Evolutionary conservation across 495 filamentous ascomycete species (phyloP).

Genomic region (Tuber melanosporum): DNA sequence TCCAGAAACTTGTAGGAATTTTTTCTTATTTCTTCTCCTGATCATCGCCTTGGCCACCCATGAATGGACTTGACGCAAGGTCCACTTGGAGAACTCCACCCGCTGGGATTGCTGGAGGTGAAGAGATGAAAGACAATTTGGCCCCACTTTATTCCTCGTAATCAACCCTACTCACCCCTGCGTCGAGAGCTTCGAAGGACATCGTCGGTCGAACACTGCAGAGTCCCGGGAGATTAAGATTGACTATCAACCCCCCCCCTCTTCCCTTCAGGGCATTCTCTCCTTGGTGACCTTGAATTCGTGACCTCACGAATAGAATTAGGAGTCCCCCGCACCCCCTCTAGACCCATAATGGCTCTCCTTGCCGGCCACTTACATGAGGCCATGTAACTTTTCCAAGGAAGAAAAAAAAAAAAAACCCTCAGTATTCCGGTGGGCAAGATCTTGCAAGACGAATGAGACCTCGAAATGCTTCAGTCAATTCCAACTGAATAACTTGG

Average conservation of each 20-base stretch:
- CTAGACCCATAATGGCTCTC: background rate
- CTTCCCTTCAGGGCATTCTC: background rate
- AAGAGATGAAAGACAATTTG: background rate
- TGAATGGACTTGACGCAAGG: background rate
- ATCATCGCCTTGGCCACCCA: background rate
- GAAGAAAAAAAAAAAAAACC: background rate
- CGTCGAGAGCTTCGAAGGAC: background rate
- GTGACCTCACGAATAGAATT: slow-evolving; percentile 4
- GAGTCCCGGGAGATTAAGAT: slow-evolving; percentile 1
- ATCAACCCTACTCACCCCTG: slow-evolving; percentile 2
- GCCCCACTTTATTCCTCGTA: slow-evolving; percentile 3
- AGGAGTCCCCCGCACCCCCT: background rate
- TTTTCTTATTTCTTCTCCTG: background rate
- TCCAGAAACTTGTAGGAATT: background rate
- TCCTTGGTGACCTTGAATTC: background rate
- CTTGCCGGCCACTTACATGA: slow-evolving; percentile 1
- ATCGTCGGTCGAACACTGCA: background rate
- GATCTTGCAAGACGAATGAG: background rate
- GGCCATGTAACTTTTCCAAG: slow-evolving; percentile 4
- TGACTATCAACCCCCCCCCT: background rate
- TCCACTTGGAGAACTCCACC: background rate
- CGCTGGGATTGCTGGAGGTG: background rate
- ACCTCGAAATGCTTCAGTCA: background rate
- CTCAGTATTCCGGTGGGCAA: background rate
- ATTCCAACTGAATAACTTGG: background rate